Percentiles rank a stretch among this genome's conserved stretches.
These are phyloP conservation scores for Musa balbisiana DNA, from an alignment of 202 grass and related monocot genomes.

Conservation along the genomic window DNA sequence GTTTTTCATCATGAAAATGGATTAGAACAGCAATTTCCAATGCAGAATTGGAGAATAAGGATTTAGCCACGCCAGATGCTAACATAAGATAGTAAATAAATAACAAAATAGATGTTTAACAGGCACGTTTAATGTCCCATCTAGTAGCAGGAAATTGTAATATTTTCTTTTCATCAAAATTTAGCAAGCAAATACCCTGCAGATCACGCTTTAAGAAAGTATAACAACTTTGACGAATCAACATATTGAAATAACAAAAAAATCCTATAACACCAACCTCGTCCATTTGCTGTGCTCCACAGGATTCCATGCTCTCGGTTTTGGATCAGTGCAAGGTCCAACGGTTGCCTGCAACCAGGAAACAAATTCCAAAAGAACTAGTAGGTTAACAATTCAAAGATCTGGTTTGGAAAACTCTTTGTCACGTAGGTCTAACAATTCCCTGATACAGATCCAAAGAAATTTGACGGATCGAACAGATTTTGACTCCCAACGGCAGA, in stretches of 20 bases:
- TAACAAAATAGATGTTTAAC: too few species aligned
- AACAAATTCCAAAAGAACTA: neutral
- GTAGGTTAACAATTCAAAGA: too few species aligned
- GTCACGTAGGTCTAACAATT: neutral
- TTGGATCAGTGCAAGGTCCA: slow-evolving; percentile 80
- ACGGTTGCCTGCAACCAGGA: slow-evolving; percentile 54
- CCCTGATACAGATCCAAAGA: neutral
- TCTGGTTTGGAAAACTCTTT: neutral
- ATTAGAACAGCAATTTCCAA: too few species aligned
- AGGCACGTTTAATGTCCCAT: too few species aligned
- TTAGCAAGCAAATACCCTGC: neutral
- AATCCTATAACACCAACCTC: slow-evolving; percentile 36
- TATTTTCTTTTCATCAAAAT: neutral
- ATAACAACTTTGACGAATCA: neutral
- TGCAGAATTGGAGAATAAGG: too few species aligned
- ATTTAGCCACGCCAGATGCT: too few species aligned
- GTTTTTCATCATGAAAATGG: too few species aligned
- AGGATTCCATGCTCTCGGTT: slow-evolving; percentile 88
- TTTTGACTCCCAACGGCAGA: neutral
- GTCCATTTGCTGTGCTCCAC: slow-evolving; percentile 98
- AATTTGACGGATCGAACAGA: neutral
- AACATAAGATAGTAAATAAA: too few species aligned
- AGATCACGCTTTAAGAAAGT: neutral
- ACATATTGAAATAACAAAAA: neutral
- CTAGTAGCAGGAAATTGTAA: neutral